Evolutionary conservation across 1,139 yeast species (phyloP).

Genomic region (Protomyces lactucae-debilis): DNA sequence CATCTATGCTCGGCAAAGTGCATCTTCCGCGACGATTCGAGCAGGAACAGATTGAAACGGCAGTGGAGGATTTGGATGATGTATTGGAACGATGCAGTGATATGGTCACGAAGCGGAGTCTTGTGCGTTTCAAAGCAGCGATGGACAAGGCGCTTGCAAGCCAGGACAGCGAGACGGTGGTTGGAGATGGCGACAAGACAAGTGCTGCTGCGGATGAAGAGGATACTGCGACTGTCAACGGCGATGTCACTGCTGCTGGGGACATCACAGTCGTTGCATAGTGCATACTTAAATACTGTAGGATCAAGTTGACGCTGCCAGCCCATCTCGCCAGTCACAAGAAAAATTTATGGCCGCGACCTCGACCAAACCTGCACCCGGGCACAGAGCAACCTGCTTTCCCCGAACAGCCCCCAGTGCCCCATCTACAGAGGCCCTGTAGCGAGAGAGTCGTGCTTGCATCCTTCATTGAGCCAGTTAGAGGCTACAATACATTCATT

Average conservation of each 20-base stretch:
- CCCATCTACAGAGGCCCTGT: no score
- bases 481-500: no score
- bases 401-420: no score
- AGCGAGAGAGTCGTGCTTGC: no score
- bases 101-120: slow-evolving; percentile 5
- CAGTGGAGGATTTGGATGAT: slow-evolving; percentile 33
- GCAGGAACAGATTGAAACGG: not conserved
- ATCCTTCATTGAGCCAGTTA: no score
- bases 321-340: no score
- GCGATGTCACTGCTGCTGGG: not conserved
- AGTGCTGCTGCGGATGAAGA: not conserved
- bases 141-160: not conserved
- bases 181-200: not conserved
- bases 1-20: slow-evolving; percentile 53
- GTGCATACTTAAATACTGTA: not conserved
- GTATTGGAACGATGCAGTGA: slow-evolving; percentile 22
- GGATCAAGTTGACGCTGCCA: not conserved
- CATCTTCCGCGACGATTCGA: slow-evolving; percentile 34
- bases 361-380: no score
- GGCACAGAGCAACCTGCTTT: no score
- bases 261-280: not conserved
- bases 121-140: slow-evolving; percentile 14
- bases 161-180: not conserved
- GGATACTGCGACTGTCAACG: not conserved
- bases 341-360: no score